phyloP scores from a whole-genome alignment of 2,329 filamentous ascomycete genomes.

The Exserohilum rostratum region DNA sequence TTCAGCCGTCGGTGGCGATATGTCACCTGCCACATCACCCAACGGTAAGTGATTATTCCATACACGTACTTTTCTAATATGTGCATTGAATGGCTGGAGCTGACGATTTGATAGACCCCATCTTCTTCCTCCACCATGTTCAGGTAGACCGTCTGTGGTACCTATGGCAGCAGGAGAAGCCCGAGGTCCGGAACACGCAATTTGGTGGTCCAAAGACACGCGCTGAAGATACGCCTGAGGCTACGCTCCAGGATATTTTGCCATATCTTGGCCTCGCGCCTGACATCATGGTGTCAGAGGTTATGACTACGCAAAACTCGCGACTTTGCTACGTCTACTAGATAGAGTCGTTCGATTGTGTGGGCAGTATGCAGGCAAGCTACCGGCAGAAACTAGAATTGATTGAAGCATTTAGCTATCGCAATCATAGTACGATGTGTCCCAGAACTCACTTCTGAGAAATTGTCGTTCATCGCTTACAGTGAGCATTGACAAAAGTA shows the following conservation, averaged over 20 bases:
- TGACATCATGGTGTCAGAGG: background rate
- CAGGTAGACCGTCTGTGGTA: conserved; percentile 42
- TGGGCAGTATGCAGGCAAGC: background rate
- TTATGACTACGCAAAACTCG: background rate
- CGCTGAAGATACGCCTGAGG: background rate
- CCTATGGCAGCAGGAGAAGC: conserved; percentile 28
- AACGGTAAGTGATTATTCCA: conserved; percentile 17
- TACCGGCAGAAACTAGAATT: background rate
- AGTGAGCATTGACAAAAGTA: too few relatives aligned
- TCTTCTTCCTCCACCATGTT: conserved; percentile 42
- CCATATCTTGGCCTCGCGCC: background rate
- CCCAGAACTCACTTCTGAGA: too few relatives aligned
- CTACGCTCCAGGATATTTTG: background rate
- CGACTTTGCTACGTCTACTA: conserved; percentile 7
- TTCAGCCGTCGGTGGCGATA: conserved; percentile 33
- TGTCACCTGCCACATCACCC: conserved; percentile 33
- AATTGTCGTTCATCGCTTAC: too few relatives aligned
- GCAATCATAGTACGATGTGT: background rate
- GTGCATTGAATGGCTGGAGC: conserved; percentile 8
- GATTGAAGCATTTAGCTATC: background rate
- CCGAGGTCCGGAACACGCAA: background rate
- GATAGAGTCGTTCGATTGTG: background rate
- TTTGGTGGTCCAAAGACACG: background rate
- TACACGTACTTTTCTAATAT: background rate
- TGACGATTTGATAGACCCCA: conserved; percentile 19